A percentile compares a stretch with the other conserved stretches of the same genome.
These are phyloP conservation scores for Apium graveolens DNA, from an alignment of 129 eudicot genomes.

Conservation along the genomic window DNA sequence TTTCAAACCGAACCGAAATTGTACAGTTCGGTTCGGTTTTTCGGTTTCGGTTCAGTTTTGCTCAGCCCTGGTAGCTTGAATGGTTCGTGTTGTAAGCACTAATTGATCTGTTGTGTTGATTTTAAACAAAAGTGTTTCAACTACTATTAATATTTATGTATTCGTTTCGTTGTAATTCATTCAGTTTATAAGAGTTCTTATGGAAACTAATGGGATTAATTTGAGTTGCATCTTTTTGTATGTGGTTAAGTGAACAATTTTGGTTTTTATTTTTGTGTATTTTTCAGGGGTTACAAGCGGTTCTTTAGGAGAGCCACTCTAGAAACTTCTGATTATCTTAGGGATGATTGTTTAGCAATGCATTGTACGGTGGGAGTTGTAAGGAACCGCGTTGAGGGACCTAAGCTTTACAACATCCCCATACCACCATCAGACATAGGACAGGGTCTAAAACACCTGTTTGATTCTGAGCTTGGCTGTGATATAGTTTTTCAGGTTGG, in stretches of 20 bases:
- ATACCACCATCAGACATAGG: slow-evolving; percentile 94
- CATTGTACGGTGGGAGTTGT: slow-evolving; percentile 90
- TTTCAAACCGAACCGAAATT: too few species aligned
- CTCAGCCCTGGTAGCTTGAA: too few species aligned
- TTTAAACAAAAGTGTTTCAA: background rate
- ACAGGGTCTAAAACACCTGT: slow-evolving; percentile 41
- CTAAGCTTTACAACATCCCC: slow-evolving; percentile 46
- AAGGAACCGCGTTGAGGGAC: slow-evolving; percentile 74
- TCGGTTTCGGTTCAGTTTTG: too few species aligned
- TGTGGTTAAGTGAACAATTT: slow-evolving; percentile 6
- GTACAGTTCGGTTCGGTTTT: too few species aligned
- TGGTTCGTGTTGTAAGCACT: background rate
- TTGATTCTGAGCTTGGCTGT: slow-evolving; percentile 68
- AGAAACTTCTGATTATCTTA: slow-evolving; percentile 66
- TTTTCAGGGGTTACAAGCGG: slow-evolving; percentile 87
- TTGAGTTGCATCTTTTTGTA: background rate
- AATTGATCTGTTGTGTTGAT: background rate
- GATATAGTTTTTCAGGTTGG: slow-evolving; percentile 60
- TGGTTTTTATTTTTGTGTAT: background rate
- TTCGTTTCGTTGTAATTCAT: background rate
- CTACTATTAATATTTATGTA: background rate
- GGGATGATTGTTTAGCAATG: slow-evolving; percentile 70
- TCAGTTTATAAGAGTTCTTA: too few species aligned
- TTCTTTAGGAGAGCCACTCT: slow-evolving; percentile 55
- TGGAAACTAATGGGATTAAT: background rate